Base-by-base conservation (phyloP, 371 early-diverging fungal species). In the Mortierella sp. region DNA sequence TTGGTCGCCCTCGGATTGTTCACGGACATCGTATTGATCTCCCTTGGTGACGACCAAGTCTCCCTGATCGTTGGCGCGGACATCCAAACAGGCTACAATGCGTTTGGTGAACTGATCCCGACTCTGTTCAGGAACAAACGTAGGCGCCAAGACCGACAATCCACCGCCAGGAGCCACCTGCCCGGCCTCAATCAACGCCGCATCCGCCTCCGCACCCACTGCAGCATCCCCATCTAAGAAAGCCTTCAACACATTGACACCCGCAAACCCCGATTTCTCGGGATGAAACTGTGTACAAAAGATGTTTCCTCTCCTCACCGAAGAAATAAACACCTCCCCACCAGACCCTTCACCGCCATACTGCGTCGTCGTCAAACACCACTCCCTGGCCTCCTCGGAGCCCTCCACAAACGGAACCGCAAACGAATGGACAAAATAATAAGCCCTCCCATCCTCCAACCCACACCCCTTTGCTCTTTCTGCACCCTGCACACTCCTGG, bases 1-100 rank as follows among this genome's bases (percentile, higher is more conserved):
- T 59, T 77, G 74, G 14, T 90, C 91, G 11, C 81, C 90, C 9
- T 82, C 90, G 2, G 70, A 81, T 40, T 90, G 89, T 81, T 98
- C 98, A 28, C 98, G 95, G 1, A 99, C 98, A 83, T 98, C 98
- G 90, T 99, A 98, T 85, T 98, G 98, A 87, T 99, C 98, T 43
- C 99, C 99, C 89, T 99, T 99, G 31, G 99, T 99, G 10, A 98
- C 99, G 14, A 99, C 99, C 54, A 99, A 89, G 88, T 98, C 98
- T 37, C 99, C 99, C 44, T 90, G 86, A 87, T 99, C 99, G 88
- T 99, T 98, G 43, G 97, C 92, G 44, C 99, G 95, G 5, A 99
- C 98, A 83, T 99, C 99, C 78, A 99, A 90, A 84, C 99, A 99
- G 40, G 99, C 98, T 81, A 99, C 96, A 57, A 99, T 95, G 70